Evolutionary conservation across 768 basidiomycete species (phyloP), one percentile per base, ranked within the genome.

Genomic region (Sarcodon aspratus): DNA sequence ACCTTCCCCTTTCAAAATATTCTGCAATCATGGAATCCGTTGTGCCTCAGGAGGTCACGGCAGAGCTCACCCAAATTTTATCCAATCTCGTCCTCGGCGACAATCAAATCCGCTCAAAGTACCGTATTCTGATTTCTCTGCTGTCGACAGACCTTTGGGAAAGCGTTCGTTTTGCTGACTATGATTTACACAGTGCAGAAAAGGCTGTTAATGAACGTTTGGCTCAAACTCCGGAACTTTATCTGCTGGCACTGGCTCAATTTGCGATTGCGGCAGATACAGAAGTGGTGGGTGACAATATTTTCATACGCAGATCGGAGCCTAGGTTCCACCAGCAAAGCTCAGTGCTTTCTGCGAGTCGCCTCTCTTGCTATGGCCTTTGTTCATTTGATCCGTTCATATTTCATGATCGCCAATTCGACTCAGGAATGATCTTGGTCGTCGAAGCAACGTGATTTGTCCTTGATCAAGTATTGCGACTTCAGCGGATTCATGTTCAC

Each of bases 21-120:
- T 27, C 21, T 27, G 37, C 17, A 18, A 46, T 40, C n/a, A 59
- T 59, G 58, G 59, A 62, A 46, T 50, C 59, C 7, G 55, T 60
- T n/a, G 66, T 68, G 9, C 75, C 82, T 0, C 73, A 79, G 49
- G 82, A 87, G 62, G 84, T 88, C 42, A 80, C 82, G 7, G 66
- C 70, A 10, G 85, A 89, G 58, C 74, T 89, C 55, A 87, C 83
- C 0, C 87, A 90, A 65, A 86, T 89, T 52, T 77, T 91, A 37
- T 82, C 85, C 9, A 90, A 91, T 64, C 78, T 90, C 15, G 83
- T 90, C 4, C 69, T 86, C 36, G 88, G 85, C 5, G 86, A 91
- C 62, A 91, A 91, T 64, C 78, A 81, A 48, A 85, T 91, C 46
- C 79, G 87, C 13, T 69, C 81, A 54, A 82, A 73, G 86, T 85